These are phyloP conservation scores for Dryas alaskensis DNA, from an alignment of 306 rosid species.

Conservation along the genomic window DNA sequence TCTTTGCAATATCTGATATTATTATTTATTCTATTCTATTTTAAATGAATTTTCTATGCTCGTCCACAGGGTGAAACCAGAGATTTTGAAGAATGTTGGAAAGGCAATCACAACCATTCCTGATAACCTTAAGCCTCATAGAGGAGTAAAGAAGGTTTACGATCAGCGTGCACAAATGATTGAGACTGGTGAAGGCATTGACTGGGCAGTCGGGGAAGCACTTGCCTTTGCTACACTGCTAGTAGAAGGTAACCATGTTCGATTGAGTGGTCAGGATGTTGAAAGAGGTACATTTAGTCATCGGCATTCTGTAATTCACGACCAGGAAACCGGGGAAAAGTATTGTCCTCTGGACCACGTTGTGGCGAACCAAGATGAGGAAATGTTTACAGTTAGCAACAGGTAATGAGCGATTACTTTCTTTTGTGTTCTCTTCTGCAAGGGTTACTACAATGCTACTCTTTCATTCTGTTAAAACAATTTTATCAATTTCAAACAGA, in stretches of 20 bases:
- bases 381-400: constrained; percentile 97
- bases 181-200: constrained; percentile 91
- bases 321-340: constrained; percentile 77
- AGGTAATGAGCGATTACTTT: constrained; percentile 48
- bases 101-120: constrained; percentile 84
- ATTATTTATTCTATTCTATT: neutral
- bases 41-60: constrained; percentile 18
- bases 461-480: neutral
- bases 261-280: constrained; percentile 96
- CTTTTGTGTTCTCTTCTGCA: constrained; percentile 1
- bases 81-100: constrained; percentile 86
- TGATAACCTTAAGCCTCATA: constrained; percentile 77
- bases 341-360: constrained; percentile 89
- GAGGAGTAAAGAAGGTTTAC: constrained; percentile 86
- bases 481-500: neutral
- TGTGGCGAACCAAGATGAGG: constrained; percentile 81
- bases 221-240: constrained; percentile 93
- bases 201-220: constrained; percentile 94
- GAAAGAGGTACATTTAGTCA: constrained; percentile 99
- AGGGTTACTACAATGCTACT: neutral
- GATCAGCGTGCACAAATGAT: constrained; percentile 88
- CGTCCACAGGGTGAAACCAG: constrained; percentile 73
- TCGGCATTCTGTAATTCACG: constrained; percentile 88
- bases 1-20: neutral
- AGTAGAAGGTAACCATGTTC: constrained; percentile 92